Conservation (phyloP, 805 yeast genomes). For the Scheffersomyces amazonensis region DNA sequence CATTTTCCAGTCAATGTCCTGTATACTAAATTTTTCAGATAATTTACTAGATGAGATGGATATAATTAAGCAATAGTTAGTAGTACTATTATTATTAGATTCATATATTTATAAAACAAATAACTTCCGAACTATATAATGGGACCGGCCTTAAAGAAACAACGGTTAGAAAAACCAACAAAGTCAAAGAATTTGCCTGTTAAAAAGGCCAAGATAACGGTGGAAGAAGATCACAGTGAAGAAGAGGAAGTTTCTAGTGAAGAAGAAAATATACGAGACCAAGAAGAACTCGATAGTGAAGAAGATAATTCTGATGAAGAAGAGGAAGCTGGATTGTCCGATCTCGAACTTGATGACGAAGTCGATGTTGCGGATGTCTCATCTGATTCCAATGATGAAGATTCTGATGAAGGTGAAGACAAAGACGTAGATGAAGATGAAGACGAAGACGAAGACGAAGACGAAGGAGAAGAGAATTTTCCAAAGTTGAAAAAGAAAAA, state of each 20-base stretch:
- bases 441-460: constrained; percentile 10
- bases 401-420: constrained; percentile 6
- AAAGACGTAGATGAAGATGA: constrained; percentile 14
- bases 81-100: too few relatives aligned
- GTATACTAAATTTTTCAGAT: too few relatives aligned
- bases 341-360: constrained; percentile 20
- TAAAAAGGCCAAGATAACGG: constrained; percentile 1
- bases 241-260: constrained; percentile 15
- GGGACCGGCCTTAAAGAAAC: constrained; percentile 20
- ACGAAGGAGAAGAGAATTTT: constrained; percentile 38
- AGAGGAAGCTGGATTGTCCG: constrained; percentile 14
- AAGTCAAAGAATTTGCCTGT: constrained; percentile 1
- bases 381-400: constrained; percentile 1
- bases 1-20: not conserved
- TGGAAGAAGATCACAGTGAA: constrained; percentile 3
- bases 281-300: constrained; percentile 11
- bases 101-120: too few relatives aligned
- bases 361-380: constrained; percentile 20
- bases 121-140: constrained; percentile 9
- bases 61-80: not conserved
- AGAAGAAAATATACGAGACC: constrained; percentile 13
- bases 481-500: constrained; percentile 51
- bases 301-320: constrained; percentile 12
- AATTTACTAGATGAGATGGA: constrained; percentile 1
- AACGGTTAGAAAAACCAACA: constrained; percentile 12